These are phyloP conservation scores for Fusarium napiforme DNA, from an alignment of 2,329 filamentous ascomycete genomes.

Conservation along the genomic window DNA sequence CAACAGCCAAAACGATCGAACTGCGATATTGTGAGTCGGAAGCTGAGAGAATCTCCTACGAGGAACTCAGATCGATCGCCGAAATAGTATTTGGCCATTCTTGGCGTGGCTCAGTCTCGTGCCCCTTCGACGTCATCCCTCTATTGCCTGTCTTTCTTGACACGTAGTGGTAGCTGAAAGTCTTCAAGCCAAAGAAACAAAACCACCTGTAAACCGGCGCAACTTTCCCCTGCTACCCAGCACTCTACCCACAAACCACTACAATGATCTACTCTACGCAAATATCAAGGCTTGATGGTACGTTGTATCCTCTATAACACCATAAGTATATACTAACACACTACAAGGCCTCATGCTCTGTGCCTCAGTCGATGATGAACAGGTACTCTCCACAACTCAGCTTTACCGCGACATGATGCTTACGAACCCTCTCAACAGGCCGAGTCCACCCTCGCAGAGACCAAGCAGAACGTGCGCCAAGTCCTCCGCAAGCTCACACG, in stretches of 20 bases:
- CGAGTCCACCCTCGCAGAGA: constrained; percentile 81
- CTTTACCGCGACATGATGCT: background rate
- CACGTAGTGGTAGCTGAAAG: constrained; percentile 37
- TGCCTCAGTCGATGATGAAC: constrained; percentile 92
- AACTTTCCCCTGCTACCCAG: background rate
- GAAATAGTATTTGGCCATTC: background rate
- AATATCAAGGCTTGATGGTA: constrained; percentile 93
- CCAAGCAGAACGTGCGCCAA: constrained; percentile 91
- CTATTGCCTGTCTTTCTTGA: constrained; percentile 39
- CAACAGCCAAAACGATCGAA: constrained; percentile 1
- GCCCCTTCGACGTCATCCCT: constrained; percentile 30
- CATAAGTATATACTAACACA: constrained; percentile 28
- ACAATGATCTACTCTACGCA: constrained; percentile 90
- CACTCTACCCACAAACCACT: background rate
- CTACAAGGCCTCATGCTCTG: constrained; percentile 87
- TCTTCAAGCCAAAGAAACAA: constrained; percentile 10
- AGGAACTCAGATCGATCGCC: background rate
- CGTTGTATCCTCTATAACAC: constrained; percentile 13
- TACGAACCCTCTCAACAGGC: constrained; percentile 51
- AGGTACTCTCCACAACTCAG: constrained; percentile 60
- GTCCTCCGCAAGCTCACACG: constrained; percentile 88
- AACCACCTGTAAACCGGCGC: constrained; percentile 21
- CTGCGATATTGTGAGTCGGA: background rate
- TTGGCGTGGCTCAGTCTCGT: constrained; percentile 8
- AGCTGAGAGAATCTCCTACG: background rate